Evolutionary conservation across 2,329 filamentous ascomycete genomes (phyloP).

Genomic region (Fonsecaea nubica): DNA sequence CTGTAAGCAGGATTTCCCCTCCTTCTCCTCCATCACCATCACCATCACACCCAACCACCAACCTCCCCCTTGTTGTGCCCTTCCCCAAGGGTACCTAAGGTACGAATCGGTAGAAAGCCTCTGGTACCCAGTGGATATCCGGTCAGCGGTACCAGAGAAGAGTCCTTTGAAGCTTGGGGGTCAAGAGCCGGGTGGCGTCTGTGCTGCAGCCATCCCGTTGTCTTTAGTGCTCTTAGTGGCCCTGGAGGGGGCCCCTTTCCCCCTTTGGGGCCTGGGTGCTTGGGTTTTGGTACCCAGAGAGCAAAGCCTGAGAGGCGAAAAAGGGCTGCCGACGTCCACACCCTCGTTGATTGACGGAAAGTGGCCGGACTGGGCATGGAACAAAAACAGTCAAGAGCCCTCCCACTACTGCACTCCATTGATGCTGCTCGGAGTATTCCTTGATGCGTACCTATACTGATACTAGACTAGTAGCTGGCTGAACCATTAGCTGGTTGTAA

Average conservation of each 20-base stretch:
- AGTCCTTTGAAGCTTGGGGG: slow-evolving; percentile 2
- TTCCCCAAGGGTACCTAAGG: neutral
- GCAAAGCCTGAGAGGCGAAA: slow-evolving; percentile 15
- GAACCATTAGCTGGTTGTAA: neutral
- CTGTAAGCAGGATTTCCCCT: neutral
- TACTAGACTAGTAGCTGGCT: neutral
- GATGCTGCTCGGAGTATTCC: slow-evolving; percentile 8
- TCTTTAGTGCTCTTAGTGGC: slow-evolving; percentile 4
- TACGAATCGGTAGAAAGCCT: slow-evolving; percentile 7
- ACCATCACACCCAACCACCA: neutral
- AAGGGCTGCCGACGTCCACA: slow-evolving; percentile 17
- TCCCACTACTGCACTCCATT: slow-evolving; percentile 2
- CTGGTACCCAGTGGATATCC: slow-evolving; percentile 8
- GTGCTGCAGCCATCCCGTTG: slow-evolving; percentile 30
- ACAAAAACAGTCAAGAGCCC: slow-evolving; percentile 6
- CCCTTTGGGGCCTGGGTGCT: slow-evolving; percentile 14
- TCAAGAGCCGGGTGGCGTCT: slow-evolving; percentile 25
- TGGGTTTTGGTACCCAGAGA: slow-evolving; percentile 9
- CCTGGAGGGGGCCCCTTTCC: slow-evolving; percentile 4
- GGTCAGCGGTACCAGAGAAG: neutral
- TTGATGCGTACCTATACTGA: slow-evolving; percentile 3
- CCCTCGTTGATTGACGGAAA: slow-evolving; percentile 27
- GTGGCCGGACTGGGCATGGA: slow-evolving; percentile 12
- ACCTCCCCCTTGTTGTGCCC: neutral
- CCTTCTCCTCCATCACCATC: neutral